Percentiles rank a stretch among this genome's conserved stretches.
Conservation (phyloP, 495 filamentous ascomycete genomes). For the Neurospora sublineolata region DNA sequence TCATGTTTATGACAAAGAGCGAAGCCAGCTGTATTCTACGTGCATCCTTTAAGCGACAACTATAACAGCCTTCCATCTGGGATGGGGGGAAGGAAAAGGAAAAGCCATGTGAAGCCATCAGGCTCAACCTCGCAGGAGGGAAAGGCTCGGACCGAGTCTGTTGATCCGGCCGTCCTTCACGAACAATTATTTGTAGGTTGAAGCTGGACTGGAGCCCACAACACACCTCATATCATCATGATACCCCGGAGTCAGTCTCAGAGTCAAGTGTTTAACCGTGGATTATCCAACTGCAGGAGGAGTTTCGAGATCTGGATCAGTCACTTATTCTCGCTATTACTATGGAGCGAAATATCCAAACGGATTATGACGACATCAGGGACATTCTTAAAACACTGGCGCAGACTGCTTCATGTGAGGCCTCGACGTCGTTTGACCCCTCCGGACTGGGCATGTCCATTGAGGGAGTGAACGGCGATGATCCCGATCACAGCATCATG, state of each 20-base stretch:
- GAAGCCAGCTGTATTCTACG: background rate
- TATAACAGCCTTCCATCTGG: background rate
- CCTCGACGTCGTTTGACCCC: constrained; percentile 58
- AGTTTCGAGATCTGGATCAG: constrained; percentile 21
- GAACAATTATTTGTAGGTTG: background rate
- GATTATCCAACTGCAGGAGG: constrained; percentile 10
- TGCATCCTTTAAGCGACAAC: background rate
- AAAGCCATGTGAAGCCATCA: background rate
- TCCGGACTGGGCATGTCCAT: constrained; percentile 46
- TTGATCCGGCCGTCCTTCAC: background rate
- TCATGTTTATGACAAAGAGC: background rate
- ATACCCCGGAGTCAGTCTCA: background rate
- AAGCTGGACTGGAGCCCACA: background rate
- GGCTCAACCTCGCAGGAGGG: background rate
- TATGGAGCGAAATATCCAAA: constrained; percentile 44
- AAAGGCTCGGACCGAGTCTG: background rate
- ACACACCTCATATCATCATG: background rate
- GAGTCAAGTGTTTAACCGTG: background rate
- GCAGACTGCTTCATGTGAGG: constrained; percentile 46
- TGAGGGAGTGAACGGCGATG: constrained; percentile 7
- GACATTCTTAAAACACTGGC: constrained; percentile 47
- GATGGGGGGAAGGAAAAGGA: background rate
- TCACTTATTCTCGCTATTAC: constrained; percentile 21
- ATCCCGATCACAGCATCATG: background rate
- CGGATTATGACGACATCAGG: constrained; percentile 55